Evolutionary conservation across 192 early-diverging fungal species (phyloP).

Genomic region (Backusella luteola): DNA sequence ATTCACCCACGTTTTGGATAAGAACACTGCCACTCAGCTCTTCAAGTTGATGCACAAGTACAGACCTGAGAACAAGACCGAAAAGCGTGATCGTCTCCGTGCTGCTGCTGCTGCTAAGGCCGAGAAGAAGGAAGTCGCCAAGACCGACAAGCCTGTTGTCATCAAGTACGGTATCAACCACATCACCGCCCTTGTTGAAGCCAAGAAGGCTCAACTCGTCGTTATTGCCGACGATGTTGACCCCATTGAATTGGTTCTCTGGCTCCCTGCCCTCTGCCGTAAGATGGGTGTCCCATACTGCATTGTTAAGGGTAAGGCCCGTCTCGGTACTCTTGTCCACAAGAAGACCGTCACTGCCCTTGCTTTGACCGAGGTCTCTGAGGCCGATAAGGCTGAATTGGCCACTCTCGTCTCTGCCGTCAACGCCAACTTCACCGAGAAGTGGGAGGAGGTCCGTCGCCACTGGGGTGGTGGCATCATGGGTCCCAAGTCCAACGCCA

Average conservation of each 20-base stretch:
- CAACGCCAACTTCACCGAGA: slow-evolving; percentile 97
- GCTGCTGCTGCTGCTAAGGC: slow-evolving; percentile 88
- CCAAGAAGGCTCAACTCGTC: slow-evolving; percentile 98
- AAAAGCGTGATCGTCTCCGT: slow-evolving; percentile 93
- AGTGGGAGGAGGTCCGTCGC: slow-evolving; percentile 87
- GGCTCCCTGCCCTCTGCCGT: slow-evolving; percentile 99
- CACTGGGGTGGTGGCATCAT: slow-evolving; percentile 99
- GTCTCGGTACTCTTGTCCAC: slow-evolving; percentile 98
- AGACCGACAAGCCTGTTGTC: slow-evolving; percentile 88
- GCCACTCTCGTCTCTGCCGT: slow-evolving; percentile 83
- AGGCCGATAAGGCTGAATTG: slow-evolving; percentile 94
- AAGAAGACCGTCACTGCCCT: slow-evolving; percentile 99
- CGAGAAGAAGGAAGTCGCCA: slow-evolving; percentile 79
- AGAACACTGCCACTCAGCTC: slow-evolving; percentile 97
- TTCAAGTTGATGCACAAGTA: slow-evolving; percentile 99
- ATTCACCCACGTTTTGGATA: slow-evolving; percentile 97
- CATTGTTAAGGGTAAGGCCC: slow-evolving; percentile 99
- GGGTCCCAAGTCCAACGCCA: slow-evolving; percentile 88
- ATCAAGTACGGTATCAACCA: slow-evolving; percentile 99
- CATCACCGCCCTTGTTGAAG: slow-evolving; percentile 95
- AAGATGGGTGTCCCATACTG: slow-evolving; percentile 99
- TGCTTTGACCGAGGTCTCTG: slow-evolving; percentile 89
- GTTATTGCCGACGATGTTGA: slow-evolving; percentile 99
- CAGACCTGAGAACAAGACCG: slow-evolving; percentile 95
- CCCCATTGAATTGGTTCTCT: slow-evolving; percentile 98